Base-by-base conservation (phyloP, 306 rosid species). In the Geum urbanum region DNA sequence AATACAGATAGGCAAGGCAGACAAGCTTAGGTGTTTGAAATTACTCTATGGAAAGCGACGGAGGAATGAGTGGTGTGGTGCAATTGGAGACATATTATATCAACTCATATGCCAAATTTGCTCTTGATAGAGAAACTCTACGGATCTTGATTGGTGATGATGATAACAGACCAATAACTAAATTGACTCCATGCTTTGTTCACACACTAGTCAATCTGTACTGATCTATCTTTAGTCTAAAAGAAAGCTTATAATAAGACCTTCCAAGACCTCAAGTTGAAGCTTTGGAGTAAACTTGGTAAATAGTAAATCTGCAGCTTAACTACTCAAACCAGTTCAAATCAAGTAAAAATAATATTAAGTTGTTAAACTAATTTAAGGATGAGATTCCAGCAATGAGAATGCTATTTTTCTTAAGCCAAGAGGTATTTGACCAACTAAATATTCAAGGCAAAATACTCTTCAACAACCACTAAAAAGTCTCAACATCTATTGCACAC, bases 151-250 rank as follows among this genome's bases (percentile, higher is more conserved):
- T 54, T 5, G 5, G 63, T 24, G 27, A 24, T 41, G 19, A 52
- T 51, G 10, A 52, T 12, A 50, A n/a, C 71, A 9, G 11, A 5
- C 18, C 63, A 18, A 51, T 39, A 11, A 11, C 53, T n/a, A 40
- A 7, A 19, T 19, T 6, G 60, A 10, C 60, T 16, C 60, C 12
- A 11, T 4, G 4, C 72, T 37, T 10, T 8, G 41, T 69, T 20
- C 49, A 67, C 72, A 67, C 71, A 4, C 72, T 1, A 24, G 69
- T 65, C 70, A 24, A 14, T 46, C 50, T n/a, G 37, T n/a, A 9
- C 13, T 37, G 1, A 32, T 10, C 5, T 32, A 10, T 49, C 63
- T 12, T 39, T 13, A n/a, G 14, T 20, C 32, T 18, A 20, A n/a
- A n/a, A 19, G 3, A 27, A 24, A 11, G 27, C 14, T 54, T 54